phyloP scores from a whole-genome alignment of 805 yeast genomes.

The Saccharomycopsis sp. region DNA sequence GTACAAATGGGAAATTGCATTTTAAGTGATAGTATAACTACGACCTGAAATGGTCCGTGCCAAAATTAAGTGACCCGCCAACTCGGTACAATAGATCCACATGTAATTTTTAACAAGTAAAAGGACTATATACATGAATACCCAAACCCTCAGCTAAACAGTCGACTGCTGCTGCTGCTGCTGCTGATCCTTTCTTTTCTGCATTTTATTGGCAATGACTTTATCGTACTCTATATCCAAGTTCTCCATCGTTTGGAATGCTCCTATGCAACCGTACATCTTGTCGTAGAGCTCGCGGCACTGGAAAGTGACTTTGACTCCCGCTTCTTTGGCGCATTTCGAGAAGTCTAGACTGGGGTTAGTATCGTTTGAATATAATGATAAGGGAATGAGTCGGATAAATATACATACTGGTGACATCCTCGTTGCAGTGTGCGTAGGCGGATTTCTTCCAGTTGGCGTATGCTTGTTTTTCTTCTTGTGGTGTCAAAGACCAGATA shows the following conservation, averaged over 20 bases:
- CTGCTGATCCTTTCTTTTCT: slow-evolving; percentile 20
- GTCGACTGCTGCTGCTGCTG: too few relatives aligned
- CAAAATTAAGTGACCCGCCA: too few relatives aligned
- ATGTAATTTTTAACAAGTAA: too few relatives aligned
- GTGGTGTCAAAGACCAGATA: slow-evolving; percentile 67
- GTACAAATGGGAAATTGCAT: too few relatives aligned
- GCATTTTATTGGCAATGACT: slow-evolving; percentile 49
- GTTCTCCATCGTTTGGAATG: slow-evolving; percentile 51
- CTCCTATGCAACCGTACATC: slow-evolving; percentile 54
- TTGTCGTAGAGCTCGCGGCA: slow-evolving; percentile 52
- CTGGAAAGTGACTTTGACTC: slow-evolving; percentile 56
- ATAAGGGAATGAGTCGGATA: slow-evolving; percentile 37
- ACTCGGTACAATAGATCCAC: too few relatives aligned
- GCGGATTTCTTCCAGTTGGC: slow-evolving; percentile 61
- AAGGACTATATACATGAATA: too few relatives aligned
- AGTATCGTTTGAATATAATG: slow-evolving; percentile 48
- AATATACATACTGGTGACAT: slow-evolving; percentile 57
- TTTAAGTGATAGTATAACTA: too few relatives aligned
- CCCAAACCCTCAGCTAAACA: too few relatives aligned
- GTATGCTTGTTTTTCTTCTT: slow-evolving; percentile 65
- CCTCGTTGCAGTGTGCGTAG: slow-evolving; percentile 56
- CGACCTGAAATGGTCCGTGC: too few relatives aligned
- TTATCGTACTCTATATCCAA: slow-evolving; percentile 63
- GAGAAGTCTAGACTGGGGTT: slow-evolving; percentile 39
- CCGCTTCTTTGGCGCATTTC: slow-evolving; percentile 53